These are phyloP conservation scores for Aspergillus steynii DNA, from an alignment of 495 filamentous ascomycete species.

Conservation along the genomic window DNA sequence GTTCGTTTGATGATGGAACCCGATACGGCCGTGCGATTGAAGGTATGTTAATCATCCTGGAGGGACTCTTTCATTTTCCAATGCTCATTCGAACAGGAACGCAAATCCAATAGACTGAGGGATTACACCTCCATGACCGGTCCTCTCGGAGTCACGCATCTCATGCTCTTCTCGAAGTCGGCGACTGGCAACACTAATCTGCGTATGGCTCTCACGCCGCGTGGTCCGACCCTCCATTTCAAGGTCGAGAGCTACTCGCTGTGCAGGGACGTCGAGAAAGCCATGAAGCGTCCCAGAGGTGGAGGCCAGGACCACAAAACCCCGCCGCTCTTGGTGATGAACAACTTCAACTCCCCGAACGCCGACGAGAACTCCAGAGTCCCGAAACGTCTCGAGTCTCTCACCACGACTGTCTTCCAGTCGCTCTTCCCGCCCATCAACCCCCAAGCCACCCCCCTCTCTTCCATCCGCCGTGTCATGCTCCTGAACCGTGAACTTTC, in stretches of 20 bases:
- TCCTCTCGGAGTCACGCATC: conserved; percentile 88
- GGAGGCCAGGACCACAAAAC: conserved; percentile 80
- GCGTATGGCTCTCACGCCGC: conserved; percentile 82
- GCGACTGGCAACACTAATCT: conserved; percentile 88
- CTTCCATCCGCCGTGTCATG: conserved; percentile 84
- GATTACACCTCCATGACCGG: conserved; percentile 97
- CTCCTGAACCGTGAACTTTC: conserved; percentile 77
- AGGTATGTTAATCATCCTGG: conserved; percentile 36
- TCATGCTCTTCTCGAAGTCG: conserved; percentile 92
- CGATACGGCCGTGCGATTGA: conserved; percentile 81
- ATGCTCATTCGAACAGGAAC: conserved; percentile 55
- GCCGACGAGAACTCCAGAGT: conserved; percentile 59
- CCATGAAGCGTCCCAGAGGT: conserved; percentile 76
- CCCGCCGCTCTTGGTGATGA: conserved; percentile 93
- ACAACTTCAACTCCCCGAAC: conserved; percentile 79
- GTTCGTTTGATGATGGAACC: conserved; percentile 94
- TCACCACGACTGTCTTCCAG: conserved; percentile 95
- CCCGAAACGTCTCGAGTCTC: conserved; percentile 82
- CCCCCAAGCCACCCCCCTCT: conserved; percentile 82
- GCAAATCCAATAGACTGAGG: conserved; percentile 82
- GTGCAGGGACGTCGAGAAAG: conserved; percentile 81
- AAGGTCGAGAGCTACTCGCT: conserved; percentile 95
- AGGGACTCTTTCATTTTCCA: neutral
- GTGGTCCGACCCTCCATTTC: conserved; percentile 92
- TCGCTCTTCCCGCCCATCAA: conserved; percentile 96